A percentile compares a stretch with the other conserved stretches of the same genome.
These are phyloP conservation scores for Paspalum notatum DNA, from an alignment of 176 grass and related monocot genomes.

Conservation along the genomic window DNA sequence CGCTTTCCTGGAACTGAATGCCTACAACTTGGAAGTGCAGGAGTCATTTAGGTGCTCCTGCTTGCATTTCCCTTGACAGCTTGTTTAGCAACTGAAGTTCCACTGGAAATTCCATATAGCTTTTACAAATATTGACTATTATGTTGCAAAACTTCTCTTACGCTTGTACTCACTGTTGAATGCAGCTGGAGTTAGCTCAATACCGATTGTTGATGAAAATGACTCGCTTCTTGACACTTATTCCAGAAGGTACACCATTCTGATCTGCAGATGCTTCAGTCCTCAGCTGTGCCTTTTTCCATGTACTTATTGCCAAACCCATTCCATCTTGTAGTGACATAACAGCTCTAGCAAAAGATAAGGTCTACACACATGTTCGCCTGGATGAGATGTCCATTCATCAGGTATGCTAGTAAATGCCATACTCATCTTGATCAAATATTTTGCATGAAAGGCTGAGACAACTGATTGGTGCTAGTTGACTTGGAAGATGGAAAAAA, in stretches of 20 bases:
- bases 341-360: conserved; percentile 98
- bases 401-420: conserved; percentile 56
- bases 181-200: conserved; percentile 89
- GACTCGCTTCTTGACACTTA: conserved; percentile 91
- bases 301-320: conserved; percentile 16
- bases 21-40: conserved; percentile 9
- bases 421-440: not conserved
- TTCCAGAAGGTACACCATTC: conserved; percentile 79
- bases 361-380: conserved; percentile 83
- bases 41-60: conserved; percentile 18
- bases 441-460: not conserved
- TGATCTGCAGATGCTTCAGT: not conserved
- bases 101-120: conserved; percentile 3
- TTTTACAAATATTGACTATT: not conserved
- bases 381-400: conserved; percentile 95
- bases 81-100: conserved; percentile 9
- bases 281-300: not conserved
- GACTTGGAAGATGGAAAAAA: no score
- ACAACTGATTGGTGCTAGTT: not conserved
- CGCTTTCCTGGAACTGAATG: conserved; percentile 3
- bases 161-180: conserved; percentile 25
- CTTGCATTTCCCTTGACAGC: conserved; percentile 11
- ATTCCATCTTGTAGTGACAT: conserved; percentile 83
- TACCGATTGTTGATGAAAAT: conserved; percentile 96
- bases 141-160: conserved; percentile 21